Evolutionary conservation across 495 filamentous ascomycete species (phyloP).

Genomic region (Hypoxylon perforatum): DNA sequence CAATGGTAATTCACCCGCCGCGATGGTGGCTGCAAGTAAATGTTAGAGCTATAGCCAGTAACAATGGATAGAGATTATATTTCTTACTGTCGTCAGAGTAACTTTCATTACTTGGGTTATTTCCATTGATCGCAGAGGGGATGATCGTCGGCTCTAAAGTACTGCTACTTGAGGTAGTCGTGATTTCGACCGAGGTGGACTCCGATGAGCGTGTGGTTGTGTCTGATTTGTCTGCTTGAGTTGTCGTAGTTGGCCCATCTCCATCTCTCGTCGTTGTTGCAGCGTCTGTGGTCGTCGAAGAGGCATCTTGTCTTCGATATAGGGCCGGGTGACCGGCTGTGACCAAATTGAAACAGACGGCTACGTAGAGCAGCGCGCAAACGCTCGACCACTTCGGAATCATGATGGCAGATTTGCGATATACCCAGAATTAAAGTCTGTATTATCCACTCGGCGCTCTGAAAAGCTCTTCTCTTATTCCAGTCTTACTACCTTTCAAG

Average conservation of each 20-base stretch:
- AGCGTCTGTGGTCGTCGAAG: conserved; percentile 30
- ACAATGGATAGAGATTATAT: not conserved
- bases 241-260: conserved; percentile 13
- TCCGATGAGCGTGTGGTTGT: conserved; percentile 6
- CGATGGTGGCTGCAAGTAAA: conserved; percentile 48
- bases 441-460: conserved; percentile 17
- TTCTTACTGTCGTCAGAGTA: conserved; percentile 26
- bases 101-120: conserved; percentile 40
- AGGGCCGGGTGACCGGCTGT: conserved; percentile 18
- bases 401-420: conserved; percentile 21
- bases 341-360: conserved; percentile 33
- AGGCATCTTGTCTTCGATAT: conserved; percentile 43
- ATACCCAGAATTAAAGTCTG: conserved; percentile 4
- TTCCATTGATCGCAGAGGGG: conserved; percentile 44
- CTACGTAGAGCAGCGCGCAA: conserved; percentile 47
- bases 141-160: conserved; percentile 28
- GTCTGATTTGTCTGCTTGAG: conserved; percentile 22
- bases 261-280: conserved; percentile 31
- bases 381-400: conserved; percentile 27
- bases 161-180: conserved; percentile 23
- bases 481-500: conserved; percentile 6
- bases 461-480: conserved; percentile 32
- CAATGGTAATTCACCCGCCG: conserved; percentile 70
- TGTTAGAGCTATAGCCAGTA: conserved; percentile 9
- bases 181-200: conserved; percentile 14